phyloP scores from a whole-genome alignment of 2,329 filamentous ascomycete species.

The Talaromyces sp. region DNA sequence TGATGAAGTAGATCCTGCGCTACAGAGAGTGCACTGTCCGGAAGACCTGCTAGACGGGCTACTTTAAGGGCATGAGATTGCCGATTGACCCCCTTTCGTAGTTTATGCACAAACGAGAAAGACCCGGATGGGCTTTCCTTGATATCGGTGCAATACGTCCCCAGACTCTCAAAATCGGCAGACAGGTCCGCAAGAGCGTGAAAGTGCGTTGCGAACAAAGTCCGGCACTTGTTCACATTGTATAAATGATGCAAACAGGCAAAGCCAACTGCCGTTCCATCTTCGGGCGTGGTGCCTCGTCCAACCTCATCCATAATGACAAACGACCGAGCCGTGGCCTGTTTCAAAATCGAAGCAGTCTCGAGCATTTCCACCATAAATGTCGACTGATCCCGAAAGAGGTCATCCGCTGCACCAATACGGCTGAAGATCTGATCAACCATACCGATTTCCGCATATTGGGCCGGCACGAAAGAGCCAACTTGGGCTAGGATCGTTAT shows the following conservation, averaged over 20 bases:
- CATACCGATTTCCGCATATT: slow-evolving; percentile 77
- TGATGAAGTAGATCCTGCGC: slow-evolving; percentile 56
- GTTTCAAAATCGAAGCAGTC: slow-evolving; percentile 80
- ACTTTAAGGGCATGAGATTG: slow-evolving; percentile 92
- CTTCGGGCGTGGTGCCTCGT: slow-evolving; percentile 86
- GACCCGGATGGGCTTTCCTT: slow-evolving; percentile 62
- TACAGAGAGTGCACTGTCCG: slow-evolving; percentile 63
- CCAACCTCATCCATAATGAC: slow-evolving; percentile 99
- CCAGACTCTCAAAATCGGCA: slow-evolving; percentile 52
- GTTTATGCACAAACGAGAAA: slow-evolving; percentile 81
- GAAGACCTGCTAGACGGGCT: slow-evolving; percentile 78
- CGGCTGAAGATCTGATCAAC: slow-evolving; percentile 96
- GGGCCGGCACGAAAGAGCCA: slow-evolving; percentile 86
- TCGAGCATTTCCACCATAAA: slow-evolving; percentile 99
- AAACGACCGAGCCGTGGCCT: slow-evolving; percentile 78
- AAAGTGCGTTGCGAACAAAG: slow-evolving; percentile 93
- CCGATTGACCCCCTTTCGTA: slow-evolving; percentile 77
- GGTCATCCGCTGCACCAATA: slow-evolving; percentile 87
- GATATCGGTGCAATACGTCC: slow-evolving; percentile 84
- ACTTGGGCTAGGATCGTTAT: slow-evolving; percentile 91
- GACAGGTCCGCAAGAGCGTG: slow-evolving; percentile 78
- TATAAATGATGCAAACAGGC: slow-evolving; percentile 82
- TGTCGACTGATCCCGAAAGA: slow-evolving; percentile 92
- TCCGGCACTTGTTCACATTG: slow-evolving; percentile 68
- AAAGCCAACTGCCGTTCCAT: slow-evolving; percentile 84